Evolutionary conservation across 2,329 filamentous ascomycete genomes (phyloP), one percentile per base, ranked within the genome.

Genomic region (Ilyonectria mors-panacis): DNA sequence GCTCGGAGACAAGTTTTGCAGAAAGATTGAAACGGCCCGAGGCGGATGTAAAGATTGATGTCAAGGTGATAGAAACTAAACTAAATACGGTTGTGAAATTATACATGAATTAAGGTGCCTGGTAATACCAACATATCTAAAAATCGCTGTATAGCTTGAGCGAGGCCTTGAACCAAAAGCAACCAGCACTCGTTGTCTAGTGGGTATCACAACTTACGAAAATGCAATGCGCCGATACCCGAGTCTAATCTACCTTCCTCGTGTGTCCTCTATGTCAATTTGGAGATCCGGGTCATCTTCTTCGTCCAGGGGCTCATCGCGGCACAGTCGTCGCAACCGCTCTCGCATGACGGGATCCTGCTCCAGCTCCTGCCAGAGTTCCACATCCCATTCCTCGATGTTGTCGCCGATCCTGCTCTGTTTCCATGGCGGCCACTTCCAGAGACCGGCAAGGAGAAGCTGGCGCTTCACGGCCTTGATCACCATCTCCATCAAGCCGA

Each of bases 401-500:
- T 80, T 79, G n/a, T 77, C 78, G 17, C 75, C 73, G n/a, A 73
- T 68, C 17, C 72, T 79, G 73, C 65, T 79, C 74, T 66, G 73
- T 50, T 76, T 75, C 84, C 83, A 85, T 0, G 80, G 82, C 1
- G 81, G 82, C 83, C 82, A 85, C 42, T 78, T 80, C 85, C 86
- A 88, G 3, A 84, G 66, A 0, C 85, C 85, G 1, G 79, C 73
- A 1, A 87, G 74, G 21, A 86, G 78, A 47, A 89, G 67, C 39
- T 81, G 81, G 2, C 85, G 82, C 71, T 85, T 85, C 9, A 81
- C 65, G 1, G 82, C 79, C 67, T 85, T 88, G 67, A 91, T 87
- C 2, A 86, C 85, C 7, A 94, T 79, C 73, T 97, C 93, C 47
- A 94, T 84, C 13, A 90, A 79, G 13, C 91, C 82, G 4, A 93